phyloP scores from a whole-genome alignment of 73 alveolate genomes.

The Symbiodinium natans region DNA sequence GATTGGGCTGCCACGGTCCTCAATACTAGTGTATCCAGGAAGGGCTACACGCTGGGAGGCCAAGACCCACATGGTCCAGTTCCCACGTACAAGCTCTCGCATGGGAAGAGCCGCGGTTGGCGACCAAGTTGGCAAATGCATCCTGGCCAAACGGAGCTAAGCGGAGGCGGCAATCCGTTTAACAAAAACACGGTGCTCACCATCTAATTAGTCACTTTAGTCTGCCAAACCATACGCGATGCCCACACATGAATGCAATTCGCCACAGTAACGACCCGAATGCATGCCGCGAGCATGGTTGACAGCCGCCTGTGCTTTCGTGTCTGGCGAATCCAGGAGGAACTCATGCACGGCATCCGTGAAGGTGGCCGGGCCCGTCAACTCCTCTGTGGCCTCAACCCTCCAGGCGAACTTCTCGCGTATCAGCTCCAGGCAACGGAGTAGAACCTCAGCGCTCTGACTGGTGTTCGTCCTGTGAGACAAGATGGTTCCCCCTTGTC shows the following conservation, averaged over 20 bases:
- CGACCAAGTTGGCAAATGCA: background rate
- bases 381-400: background rate
- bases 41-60: background rate
- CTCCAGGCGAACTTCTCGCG: background rate
- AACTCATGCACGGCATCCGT: constrained; percentile 41
- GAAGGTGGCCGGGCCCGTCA: constrained; percentile 18
- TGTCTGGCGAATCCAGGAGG: too few species aligned
- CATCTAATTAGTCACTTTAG: too few species aligned
- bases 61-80: background rate
- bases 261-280: too few species aligned
- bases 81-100: background rate
- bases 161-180: too few species aligned
- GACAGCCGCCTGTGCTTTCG: background rate
- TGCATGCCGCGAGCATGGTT: background rate
- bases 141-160: background rate
- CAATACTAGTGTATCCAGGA: background rate
- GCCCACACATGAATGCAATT: too few species aligned
- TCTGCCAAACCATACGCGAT: too few species aligned
- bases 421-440: background rate
- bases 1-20: background rate
- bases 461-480: too few species aligned
- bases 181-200: too few species aligned
- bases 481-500: too few species aligned
- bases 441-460: background rate
- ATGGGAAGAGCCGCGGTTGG: background rate